A percentile compares a stretch with the other conserved stretches of the same genome.
These are phyloP conservation scores for Fulvia fulva DNA, from an alignment of 2,329 filamentous ascomycete species.

Conservation along the genomic window DNA sequence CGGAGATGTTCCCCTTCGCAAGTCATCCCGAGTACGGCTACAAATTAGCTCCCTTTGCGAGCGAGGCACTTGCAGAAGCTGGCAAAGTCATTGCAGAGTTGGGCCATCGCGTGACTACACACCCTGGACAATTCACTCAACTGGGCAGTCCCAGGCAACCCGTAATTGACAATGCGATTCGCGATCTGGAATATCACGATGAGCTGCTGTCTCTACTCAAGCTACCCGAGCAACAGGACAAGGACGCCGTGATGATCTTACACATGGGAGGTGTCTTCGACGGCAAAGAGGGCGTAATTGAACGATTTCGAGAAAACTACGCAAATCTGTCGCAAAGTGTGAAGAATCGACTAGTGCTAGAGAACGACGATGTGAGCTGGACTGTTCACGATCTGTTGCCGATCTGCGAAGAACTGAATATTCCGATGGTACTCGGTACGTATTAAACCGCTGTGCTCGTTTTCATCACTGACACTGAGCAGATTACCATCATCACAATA, in stretches of 20 bases:
- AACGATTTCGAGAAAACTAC: conserved; percentile 76
- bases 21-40: conserved; percentile 86
- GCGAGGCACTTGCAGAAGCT: conserved; percentile 69
- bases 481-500: conserved; percentile 95
- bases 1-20: conserved; percentile 96
- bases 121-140: conserved; percentile 91
- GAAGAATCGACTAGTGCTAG: conserved; percentile 78
- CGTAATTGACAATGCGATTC: conserved; percentile 71
- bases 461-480: neutral
- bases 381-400: conserved; percentile 88
- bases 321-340: conserved; percentile 61
- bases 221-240: conserved; percentile 71
- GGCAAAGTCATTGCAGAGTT: conserved; percentile 73
- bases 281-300: conserved; percentile 73
- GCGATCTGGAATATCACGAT: conserved; percentile 83
- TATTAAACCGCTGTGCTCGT: neutral
- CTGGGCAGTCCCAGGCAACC: conserved; percentile 75
- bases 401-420: conserved; percentile 88
- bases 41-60: conserved; percentile 75
- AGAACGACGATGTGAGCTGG: conserved; percentile 93
- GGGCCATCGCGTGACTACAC: conserved; percentile 81
- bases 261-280: conserved; percentile 92
- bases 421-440: conserved; percentile 69
- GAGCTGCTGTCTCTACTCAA: conserved; percentile 76
- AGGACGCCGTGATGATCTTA: conserved; percentile 88